Evolutionary conservation across 129 eudicot genomes (phyloP), one percentile per base, ranked within the genome.

Genomic region (Centaurea solstitialis): DNA sequence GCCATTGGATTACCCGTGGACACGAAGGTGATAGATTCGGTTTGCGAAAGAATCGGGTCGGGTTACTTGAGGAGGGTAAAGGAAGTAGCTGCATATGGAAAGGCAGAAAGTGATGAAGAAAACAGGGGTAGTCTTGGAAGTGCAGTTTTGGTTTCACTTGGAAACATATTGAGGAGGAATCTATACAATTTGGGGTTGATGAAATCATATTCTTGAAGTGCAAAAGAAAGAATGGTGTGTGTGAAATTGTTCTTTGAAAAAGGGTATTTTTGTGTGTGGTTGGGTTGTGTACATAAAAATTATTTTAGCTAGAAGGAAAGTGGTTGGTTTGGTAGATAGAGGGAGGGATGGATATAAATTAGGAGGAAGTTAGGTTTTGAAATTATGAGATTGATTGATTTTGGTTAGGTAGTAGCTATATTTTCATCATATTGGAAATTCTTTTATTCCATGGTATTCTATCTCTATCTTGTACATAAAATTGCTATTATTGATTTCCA

Each of bases 101-200:
- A 88, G 79, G 79, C 30, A 10, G 88, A 79, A 23, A 83, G 71
- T 12, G 80, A 88, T 59, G 90, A 82, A 73, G 81, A 81, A 33
- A 45, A 67, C 61, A 67, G 75, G 37, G 41, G 86, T 76, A 23
- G 82, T 61, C 68, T 80, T 73, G 93, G 94, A 41, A 94, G 89
- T 86, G 84, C 94, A 45, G 89, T 89, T 84, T 71, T 92, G 87
- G 20, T 92, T 35, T 89, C 99, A 80, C 90, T 95, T 45, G 99
- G 99, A 38, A 95, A 90, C 87, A 37, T 95, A 47, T 84, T 95
- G 40, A 89, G 86, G 72, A 92, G 85, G 91, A 95, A 92, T 81
- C 88, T 95, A 6, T 90, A 86, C 90, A 85, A 85, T 77, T 84
- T 92, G 90, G 97, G 99, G 24, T 68, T 92, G 89, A 89, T 95